Base-by-base conservation (phyloP, 768 basidiomycete species). In the Russula dissimulans region DNA sequence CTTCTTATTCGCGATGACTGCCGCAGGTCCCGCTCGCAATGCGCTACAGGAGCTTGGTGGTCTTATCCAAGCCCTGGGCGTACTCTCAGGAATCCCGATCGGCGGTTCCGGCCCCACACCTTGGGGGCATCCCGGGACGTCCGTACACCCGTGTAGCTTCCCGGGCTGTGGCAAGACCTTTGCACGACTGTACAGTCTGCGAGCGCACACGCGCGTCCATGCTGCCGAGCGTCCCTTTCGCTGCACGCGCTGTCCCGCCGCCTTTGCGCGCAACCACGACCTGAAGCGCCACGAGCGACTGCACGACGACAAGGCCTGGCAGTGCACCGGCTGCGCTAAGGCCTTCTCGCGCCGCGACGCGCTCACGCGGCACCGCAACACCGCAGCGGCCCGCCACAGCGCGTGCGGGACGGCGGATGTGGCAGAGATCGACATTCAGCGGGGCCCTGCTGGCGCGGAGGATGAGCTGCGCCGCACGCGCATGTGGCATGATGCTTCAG, bases 21-120 rank as follows among this genome's bases (percentile, higher is more conserved):
- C 84, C 63, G 4, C 64, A 63, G 34, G 71, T 59, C 31, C 83
- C 80, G 34, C 73, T 69, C 50, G 79, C 79, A 78, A 80, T 57
- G 75, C 77, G 0, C 72, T 91, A 1, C 87, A 88, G 68, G 89
- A 91, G 70, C 81, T 91, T 43, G 81, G 84, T 45, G 87, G 86
- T n/a, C 77, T 91, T 54, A 87, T 91, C 58, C 89, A 91, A 66
- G 86, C 90, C 63, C 79, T 91, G 46, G 88, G 88, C 18, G 85
- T 91, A 38, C 79, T 91, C 60, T 87, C 84, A 62, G 87, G 85
- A 1, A 84, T 89, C 45, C 86, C 83, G 66, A 90, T 91, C 54
- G 77, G 74, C 10, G 45, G 62, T 70, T 74, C 56, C 34, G 32
- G 60, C 18, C 65, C 59, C 29, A 49, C 64, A 34, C 64, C 72